Percentiles rank a stretch among this genome's conserved stretches.
phyloP scores from a whole-genome alignment of 2,329 filamentous ascomycete species.

The Mariannaea elegans region DNA sequence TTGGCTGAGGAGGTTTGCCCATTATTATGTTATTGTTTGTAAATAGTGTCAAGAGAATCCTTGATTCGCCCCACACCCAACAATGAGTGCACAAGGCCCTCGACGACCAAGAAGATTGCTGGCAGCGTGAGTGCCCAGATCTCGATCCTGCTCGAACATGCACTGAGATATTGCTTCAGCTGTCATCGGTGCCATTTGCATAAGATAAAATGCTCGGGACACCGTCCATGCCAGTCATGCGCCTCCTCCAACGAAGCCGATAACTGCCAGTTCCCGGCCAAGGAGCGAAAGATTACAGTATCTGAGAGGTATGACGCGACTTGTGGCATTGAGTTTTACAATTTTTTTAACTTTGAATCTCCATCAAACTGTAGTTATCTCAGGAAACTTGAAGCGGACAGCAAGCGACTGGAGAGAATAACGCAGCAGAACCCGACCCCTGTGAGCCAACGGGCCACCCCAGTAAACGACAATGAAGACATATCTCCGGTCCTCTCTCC shows the following conservation, averaged over 20 bases:
- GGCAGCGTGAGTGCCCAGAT: constrained; percentile 34
- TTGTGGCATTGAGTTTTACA: no score
- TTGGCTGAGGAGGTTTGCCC: background rate
- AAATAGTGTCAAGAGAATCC: constrained; percentile 6
- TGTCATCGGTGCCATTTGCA: constrained; percentile 55
- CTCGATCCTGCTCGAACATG: background rate
- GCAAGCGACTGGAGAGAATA: constrained; percentile 8
- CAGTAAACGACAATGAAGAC: constrained; percentile 41
- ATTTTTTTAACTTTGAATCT: background rate
- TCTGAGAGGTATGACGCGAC: constrained; percentile 43
- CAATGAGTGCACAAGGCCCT: constrained; percentile 28
- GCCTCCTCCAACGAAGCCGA: constrained; percentile 46
- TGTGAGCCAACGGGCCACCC: background rate
- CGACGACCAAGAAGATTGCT: constrained; percentile 36
- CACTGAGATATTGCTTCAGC: constrained; percentile 10
- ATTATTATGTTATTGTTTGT: constrained; percentile 22
- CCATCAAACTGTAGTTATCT: no score
- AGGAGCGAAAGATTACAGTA: constrained; percentile 52
- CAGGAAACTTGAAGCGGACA: constrained; percentile 41
- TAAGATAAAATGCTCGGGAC: constrained; percentile 57
- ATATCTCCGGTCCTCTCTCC: constrained; percentile 45
- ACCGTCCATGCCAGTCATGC: constrained; percentile 53
- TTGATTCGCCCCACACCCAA: constrained; percentile 4
- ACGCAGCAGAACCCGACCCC: constrained; percentile 43
- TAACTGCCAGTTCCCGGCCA: constrained; percentile 50